Conservation (phyloP, 2,329 filamentous ascomycete species). For the Tolypocladium inflatum region DNA sequence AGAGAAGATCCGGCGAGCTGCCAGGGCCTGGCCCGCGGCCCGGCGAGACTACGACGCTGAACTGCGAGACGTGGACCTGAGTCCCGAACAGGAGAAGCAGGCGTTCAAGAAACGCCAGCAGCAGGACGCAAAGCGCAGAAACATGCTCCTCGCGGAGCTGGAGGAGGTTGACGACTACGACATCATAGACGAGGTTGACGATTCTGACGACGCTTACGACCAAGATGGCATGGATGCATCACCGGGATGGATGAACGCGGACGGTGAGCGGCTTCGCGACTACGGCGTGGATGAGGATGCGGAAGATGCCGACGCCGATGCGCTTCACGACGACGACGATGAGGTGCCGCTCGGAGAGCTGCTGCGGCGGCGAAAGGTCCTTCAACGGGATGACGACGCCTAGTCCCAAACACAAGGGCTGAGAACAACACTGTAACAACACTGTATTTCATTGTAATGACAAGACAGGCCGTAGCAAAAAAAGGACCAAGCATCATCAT, state of each 20-base stretch:
- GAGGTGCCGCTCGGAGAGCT: constrained; percentile 64
- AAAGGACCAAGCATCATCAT: background rate
- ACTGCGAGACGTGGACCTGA: constrained; percentile 23
- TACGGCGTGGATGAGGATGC: constrained; percentile 73
- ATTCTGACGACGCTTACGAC: constrained; percentile 29
- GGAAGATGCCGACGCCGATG: constrained; percentile 28
- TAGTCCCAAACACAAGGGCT: constrained; percentile 9
- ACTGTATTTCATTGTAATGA: background rate
- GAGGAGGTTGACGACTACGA: constrained; percentile 50
- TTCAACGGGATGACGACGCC: constrained; percentile 19
- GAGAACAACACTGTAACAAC: background rate
- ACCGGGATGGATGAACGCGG: constrained; percentile 61
- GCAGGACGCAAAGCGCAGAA: constrained; percentile 32
- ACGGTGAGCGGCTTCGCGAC: constrained; percentile 65
- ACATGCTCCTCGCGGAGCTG: constrained; percentile 36
- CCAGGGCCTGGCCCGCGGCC: constrained; percentile 27
- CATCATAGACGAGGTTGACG: constrained; percentile 42
- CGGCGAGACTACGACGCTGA: constrained; percentile 23
- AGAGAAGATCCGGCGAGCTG: constrained; percentile 43
- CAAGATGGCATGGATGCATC: constrained; percentile 12
- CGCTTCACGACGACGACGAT: constrained; percentile 19
- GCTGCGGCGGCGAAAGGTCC: constrained; percentile 43
- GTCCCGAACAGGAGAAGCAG: constrained; percentile 34
- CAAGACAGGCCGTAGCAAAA: background rate
- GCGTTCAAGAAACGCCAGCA: constrained; percentile 42